Percentiles rank a stretch among this genome's conserved stretches.
These are phyloP conservation scores for Bremia lactucae DNA, from an alignment of 352 stramenopile species.

Conservation along the genomic window DNA sequence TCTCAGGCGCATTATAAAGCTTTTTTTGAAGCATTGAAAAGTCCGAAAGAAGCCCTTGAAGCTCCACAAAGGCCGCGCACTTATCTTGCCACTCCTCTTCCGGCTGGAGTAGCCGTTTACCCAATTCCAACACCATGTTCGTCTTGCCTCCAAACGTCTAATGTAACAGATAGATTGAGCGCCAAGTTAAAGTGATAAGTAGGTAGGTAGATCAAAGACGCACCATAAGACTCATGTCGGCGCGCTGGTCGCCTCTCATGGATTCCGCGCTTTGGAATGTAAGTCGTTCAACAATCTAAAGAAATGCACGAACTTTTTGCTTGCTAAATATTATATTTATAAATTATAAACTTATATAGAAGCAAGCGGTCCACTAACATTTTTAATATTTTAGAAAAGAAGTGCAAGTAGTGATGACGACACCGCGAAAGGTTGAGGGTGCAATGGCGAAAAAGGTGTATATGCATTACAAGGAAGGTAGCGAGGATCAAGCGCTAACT, in stretches of 20 bases:
- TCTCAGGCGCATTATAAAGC: background rate
- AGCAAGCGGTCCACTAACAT: slow-evolving; percentile 1
- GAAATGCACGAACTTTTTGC: slow-evolving; percentile 1
- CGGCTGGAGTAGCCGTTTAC: slow-evolving; percentile 32
- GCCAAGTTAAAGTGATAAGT: background rate
- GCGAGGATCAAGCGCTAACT: slow-evolving; percentile 51
- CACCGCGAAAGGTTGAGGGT: slow-evolving; percentile 56
- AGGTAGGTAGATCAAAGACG: slow-evolving; percentile 3
- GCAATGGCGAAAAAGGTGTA: slow-evolving; percentile 83
- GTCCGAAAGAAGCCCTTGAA: slow-evolving; percentile 22
- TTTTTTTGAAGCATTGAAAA: slow-evolving; percentile 9
- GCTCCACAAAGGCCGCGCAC: slow-evolving; percentile 35
- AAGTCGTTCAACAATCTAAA: slow-evolving; percentile 8
- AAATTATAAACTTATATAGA: background rate
- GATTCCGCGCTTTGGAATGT: slow-evolving; percentile 12
- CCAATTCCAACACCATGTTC: slow-evolving; percentile 38
- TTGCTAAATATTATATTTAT: no score
- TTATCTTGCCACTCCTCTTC: slow-evolving; percentile 58
- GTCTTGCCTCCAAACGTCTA: slow-evolving; percentile 40
- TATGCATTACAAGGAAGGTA: slow-evolving; percentile 78
- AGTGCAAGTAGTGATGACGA: slow-evolving; percentile 16
- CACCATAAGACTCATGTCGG: slow-evolving; percentile 43
- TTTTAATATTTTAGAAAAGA: background rate
- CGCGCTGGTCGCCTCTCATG: slow-evolving; percentile 10
- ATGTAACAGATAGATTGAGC: background rate